Evolutionary conservation across 305 asterid species (phyloP).

Genomic region (Fraxinus velutina): DNA sequence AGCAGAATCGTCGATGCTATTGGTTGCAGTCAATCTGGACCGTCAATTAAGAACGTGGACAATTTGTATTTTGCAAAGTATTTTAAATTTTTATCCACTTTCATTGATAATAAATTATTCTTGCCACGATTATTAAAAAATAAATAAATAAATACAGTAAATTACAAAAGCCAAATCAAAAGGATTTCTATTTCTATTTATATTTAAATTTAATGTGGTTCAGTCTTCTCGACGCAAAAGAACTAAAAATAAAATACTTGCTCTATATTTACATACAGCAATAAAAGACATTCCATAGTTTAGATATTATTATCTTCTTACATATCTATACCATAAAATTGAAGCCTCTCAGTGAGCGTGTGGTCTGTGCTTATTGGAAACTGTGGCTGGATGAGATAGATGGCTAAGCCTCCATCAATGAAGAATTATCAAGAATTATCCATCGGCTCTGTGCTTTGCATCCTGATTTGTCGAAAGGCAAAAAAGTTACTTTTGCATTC

Average conservation of each 20-base stretch:
- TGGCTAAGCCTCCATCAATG: slow-evolving; percentile 14
- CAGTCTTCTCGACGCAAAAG: background rate
- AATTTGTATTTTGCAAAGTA: background rate
- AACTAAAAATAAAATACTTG: background rate
- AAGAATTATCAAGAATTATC: slow-evolving; percentile 21
- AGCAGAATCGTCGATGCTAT: background rate
- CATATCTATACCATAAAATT: background rate
- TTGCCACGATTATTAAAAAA: background rate
- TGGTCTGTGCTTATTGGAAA: background rate
- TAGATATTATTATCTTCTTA: background rate
- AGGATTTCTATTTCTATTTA: background rate
- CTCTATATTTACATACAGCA: background rate
- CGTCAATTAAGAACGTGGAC: background rate
- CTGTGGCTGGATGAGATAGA: background rate
- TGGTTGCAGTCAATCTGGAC: slow-evolving; percentile 25
- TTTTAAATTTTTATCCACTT: background rate
- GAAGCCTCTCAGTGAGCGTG: background rate
- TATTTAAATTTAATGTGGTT: background rate
- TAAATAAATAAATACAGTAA: background rate
- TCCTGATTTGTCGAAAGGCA: slow-evolving; percentile 7
- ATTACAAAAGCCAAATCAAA: background rate
- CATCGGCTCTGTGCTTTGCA: slow-evolving; percentile 16
- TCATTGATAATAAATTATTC: background rate
- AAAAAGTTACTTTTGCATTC: slow-evolving; percentile 3
- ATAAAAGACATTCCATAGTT: background rate